Base-by-base conservation (phyloP, 805 yeast genomes). In the Zygoascus flipseniorum region DNA sequence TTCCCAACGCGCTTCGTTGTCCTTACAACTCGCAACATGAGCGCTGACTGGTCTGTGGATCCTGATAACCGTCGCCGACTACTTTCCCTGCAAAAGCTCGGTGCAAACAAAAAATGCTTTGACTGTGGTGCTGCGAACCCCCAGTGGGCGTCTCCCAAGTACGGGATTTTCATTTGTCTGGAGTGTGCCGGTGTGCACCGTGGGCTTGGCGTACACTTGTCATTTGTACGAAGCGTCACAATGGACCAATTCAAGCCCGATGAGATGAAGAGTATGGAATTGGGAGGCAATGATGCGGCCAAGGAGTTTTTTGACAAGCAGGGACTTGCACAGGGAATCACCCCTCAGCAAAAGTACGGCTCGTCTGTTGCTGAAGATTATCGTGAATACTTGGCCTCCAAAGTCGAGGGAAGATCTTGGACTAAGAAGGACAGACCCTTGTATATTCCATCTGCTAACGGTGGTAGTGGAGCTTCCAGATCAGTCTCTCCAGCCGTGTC, bases 101-200 rank as follows among this genome's bases (percentile, higher is more conserved):
- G 92, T 28, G 84, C 75, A 13, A 89, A 89, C 74, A 89, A 85
- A 72, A 83, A 81, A 68, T 93, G 99, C 71, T 85, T 89, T 69
- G 99, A 93, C 69, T 93, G 99, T 71, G 77, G 74, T 41, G 95
- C 97, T 1, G 96, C 96, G 55, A 92, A 90, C 67, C 99, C 99
- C 9, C 99, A 93, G 69, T 93, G 99, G 99, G 97, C 98, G 1
- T 89, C 97, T 13, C 98, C 98, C 39, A 93, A 93, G 70, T 89
- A 92, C 71, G 99, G 99, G 56, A 86, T 93, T 56, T 93, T 90
- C 71, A 92, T 93, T 65, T 93, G 99, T 70, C 78, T 93, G 43
- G 99, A 93, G 68, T 93, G 99, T 74, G 99, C 99, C 18, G 99
- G 99, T 47, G 76, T 85, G 53, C 99, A 93, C 69, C 69, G 76